These are phyloP conservation scores for Haematococcus lacustris DNA, from an alignment of 139 green algal genomes.

Conservation along the genomic window DNA sequence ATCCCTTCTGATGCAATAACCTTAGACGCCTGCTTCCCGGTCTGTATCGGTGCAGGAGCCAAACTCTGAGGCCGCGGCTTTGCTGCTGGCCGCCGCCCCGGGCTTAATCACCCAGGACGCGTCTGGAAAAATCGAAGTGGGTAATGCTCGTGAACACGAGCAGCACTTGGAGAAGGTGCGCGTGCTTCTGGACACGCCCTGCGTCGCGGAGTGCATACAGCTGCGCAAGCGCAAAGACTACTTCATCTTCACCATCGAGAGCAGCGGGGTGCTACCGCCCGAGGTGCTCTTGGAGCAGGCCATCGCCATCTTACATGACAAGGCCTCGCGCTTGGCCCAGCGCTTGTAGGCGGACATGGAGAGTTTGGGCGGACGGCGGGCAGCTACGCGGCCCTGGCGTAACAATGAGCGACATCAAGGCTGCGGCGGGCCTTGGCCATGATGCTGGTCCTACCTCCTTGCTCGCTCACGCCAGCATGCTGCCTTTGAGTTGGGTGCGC, in stretches of 20 bases:
- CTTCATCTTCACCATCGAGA: conserved; percentile 97
- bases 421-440: no score
- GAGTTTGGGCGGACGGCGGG: no score
- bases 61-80: conserved; percentile 7
- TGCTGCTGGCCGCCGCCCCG: conserved; percentile 19
- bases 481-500: no score
- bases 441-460: no score
- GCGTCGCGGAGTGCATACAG: conserved; percentile 50
- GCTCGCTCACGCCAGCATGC: no score
- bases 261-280: conserved; percentile 65
- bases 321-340: conserved; percentile 72
- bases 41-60: background rate
- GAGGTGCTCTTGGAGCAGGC: conserved; percentile 66
- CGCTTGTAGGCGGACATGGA: no score
- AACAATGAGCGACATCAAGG: no score
- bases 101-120: conserved; percentile 17
- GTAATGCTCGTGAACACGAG: conserved; percentile 18
- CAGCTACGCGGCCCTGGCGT: no score
- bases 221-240: conserved; percentile 86
- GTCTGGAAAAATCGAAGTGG: background rate
- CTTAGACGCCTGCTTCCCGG: no score
- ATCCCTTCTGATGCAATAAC: no score
- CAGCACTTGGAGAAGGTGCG: conserved; percentile 37
- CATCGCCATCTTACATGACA: conserved; percentile 62
- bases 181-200: conserved; percentile 45